Percentiles rank a stretch among this genome's conserved stretches.
Evolutionary conservation across 176 grass and related monocot species (phyloP).

Genomic region (Raddia guianensis): DNA sequence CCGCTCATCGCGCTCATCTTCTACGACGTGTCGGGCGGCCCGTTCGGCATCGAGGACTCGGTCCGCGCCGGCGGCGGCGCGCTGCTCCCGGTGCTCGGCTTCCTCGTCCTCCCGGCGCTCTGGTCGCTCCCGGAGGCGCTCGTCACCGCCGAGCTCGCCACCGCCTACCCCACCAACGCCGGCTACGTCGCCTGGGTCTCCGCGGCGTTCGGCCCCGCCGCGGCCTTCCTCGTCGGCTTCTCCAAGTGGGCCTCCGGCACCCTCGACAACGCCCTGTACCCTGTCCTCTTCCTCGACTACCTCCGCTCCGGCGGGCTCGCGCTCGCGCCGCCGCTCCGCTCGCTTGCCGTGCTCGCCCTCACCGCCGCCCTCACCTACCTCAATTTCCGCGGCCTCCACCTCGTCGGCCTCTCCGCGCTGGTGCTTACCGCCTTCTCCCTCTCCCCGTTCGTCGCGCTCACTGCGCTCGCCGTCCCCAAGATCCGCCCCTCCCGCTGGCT

Average conservation of each 20-base stretch:
- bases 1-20: constrained; percentile 93
- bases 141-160: constrained; percentile 83
- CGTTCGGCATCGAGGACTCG: constrained; percentile 95
- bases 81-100: constrained; percentile 79
- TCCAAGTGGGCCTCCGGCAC: constrained; percentile 85
- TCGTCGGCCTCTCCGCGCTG: constrained; percentile 85
- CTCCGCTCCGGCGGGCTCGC: constrained; percentile 44
- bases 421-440: constrained; percentile 82
- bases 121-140: constrained; percentile 93
- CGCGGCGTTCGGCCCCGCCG: constrained; percentile 76
- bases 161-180: constrained; percentile 78
- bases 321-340: background rate
- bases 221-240: constrained; percentile 84
- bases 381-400: constrained; percentile 82
- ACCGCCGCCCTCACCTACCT: constrained; percentile 86
- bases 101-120: constrained; percentile 63
- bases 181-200: constrained; percentile 93
- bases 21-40: constrained; percentile 93
- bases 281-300: constrained; percentile 95
- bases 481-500: constrained; percentile 82
- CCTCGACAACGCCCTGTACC: constrained; percentile 98
- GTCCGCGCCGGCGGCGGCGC: constrained; percentile 79
- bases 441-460: constrained; percentile 82
- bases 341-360: constrained; percentile 50
- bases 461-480: constrained; percentile 67